Evolutionary conservation across 371 early-diverging fungal species (phyloP).

Genomic region (Mortierella sp.): DNA sequence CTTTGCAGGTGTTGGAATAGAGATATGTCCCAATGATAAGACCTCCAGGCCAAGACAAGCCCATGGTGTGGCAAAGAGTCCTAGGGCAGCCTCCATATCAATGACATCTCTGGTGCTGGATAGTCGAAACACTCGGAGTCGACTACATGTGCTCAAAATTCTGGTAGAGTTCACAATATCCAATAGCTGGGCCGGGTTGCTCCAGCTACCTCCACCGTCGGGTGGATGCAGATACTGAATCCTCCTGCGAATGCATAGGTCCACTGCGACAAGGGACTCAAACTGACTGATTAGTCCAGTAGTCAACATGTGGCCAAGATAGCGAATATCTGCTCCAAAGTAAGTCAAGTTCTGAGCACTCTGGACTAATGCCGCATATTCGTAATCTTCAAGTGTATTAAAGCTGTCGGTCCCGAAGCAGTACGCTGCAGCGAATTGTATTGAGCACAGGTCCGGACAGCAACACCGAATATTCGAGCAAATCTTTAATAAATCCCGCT

Average conservation of each 20-base stretch:
- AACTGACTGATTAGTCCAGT: conserved; percentile 24
- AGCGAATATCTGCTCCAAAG: conserved; percentile 23
- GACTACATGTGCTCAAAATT: conserved; percentile 28
- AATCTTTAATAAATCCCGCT: conserved; percentile 17
- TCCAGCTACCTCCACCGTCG: conserved; percentile 15
- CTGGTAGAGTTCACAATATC: conserved; percentile 24
- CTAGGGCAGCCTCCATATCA: conserved; percentile 12
- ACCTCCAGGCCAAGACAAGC: conserved; percentile 37
- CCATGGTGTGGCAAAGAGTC: conserved; percentile 28
- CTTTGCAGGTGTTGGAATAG: conserved; percentile 3
- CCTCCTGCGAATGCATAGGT: conserved; percentile 27
- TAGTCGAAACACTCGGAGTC: conserved; percentile 30
- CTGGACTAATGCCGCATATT: conserved; percentile 27
- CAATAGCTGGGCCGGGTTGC: neutral
- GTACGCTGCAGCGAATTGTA: conserved; percentile 22
- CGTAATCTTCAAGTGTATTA: conserved; percentile 26
- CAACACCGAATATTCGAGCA: conserved; percentile 14
- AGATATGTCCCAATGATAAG: conserved; percentile 25
- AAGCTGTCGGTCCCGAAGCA: conserved; percentile 20
- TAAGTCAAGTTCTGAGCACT: conserved; percentile 11
- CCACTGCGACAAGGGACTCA: conserved; percentile 23
- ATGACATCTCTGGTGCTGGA: conserved; percentile 22
- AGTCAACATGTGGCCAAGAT: conserved; percentile 22
- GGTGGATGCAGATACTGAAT: conserved; percentile 19
- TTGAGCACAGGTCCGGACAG: conserved; percentile 27